phyloP scores from a whole-genome alignment of 331 rosid species.

The Dryas integrifolia region DNA sequence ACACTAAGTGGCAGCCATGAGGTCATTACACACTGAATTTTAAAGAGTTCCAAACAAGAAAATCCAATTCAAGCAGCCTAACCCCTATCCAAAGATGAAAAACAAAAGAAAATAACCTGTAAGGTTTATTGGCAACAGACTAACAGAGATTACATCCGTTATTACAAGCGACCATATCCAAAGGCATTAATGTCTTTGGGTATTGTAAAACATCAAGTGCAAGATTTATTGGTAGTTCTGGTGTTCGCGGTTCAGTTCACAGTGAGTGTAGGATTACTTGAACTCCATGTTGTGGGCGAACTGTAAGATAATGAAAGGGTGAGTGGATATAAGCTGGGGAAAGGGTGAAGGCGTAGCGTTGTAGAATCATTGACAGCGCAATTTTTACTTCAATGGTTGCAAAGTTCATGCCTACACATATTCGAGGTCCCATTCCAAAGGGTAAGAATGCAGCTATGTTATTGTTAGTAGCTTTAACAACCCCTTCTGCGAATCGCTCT shows the following conservation, averaged over 20 bases:
- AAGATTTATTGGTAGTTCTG: no score
- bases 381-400: slow-evolving; percentile 26
- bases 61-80: no score
- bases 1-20: no score
- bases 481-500: slow-evolving; percentile 26
- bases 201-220: no score
- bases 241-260: neutral
- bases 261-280: slow-evolving; percentile 21
- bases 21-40: no score
- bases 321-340: slow-evolving; percentile 30
- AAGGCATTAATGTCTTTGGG: no score
- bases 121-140: no score
- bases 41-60: no score
- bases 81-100: no score
- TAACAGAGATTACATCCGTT: no score
- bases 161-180: no score
- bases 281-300: slow-evolving; percentile 26
- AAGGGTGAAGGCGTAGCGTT: slow-evolving; percentile 20
- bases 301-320: neutral
- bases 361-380: slow-evolving; percentile 24
- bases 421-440: slow-evolving; percentile 26
- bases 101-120: no score
- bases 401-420: slow-evolving; percentile 28
- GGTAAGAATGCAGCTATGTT: slow-evolving; percentile 17
- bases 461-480: slow-evolving; percentile 23